phyloP scores from a whole-genome alignment of 495 filamentous ascomycete genomes.

The Ascodesmis nigricans region DNA sequence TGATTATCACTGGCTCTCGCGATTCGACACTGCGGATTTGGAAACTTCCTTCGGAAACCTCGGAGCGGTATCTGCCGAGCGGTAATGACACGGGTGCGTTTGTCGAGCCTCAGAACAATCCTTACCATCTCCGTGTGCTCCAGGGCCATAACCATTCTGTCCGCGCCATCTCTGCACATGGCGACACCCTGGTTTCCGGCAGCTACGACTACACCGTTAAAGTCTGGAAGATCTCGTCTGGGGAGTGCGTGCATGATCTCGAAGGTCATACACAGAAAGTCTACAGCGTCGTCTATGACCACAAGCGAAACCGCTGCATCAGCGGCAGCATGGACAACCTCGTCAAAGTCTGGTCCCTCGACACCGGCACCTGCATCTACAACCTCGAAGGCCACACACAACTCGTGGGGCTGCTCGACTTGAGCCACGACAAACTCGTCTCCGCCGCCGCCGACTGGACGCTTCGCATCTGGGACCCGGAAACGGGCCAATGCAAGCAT shows the following conservation, averaged over 20 bases:
- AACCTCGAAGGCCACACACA: conserved; percentile 89
- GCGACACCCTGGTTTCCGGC: conserved; percentile 91
- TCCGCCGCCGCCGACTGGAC: conserved; percentile 92
- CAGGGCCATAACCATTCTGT: conserved; percentile 82
- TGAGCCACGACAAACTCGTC: conserved; percentile 70
- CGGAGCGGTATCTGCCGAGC: conserved; percentile 46
- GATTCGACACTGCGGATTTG: conserved; percentile 89
- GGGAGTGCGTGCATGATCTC: conserved; percentile 70
- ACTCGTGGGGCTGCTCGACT: conserved; percentile 74
- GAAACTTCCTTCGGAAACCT: conserved; percentile 70
- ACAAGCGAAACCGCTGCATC: conserved; percentile 81
- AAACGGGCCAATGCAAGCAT: conserved; percentile 73
- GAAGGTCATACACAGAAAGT: conserved; percentile 83
- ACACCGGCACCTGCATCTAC: conserved; percentile 61
- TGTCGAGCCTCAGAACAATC: conserved; percentile 59
- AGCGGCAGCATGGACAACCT: conserved; percentile 96
- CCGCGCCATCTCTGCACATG: conserved; percentile 90
- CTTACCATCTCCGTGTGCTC: conserved; percentile 77
- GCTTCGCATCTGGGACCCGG: conserved; percentile 90
- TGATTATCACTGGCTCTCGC: conserved; percentile 93
- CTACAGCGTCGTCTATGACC: conserved; percentile 90
- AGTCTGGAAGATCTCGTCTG: conserved; percentile 94
- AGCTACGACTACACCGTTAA: conserved; percentile 93
- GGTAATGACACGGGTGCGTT: conserved; percentile 27
- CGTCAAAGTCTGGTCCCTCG: conserved; percentile 97